Evolutionary conservation across 768 basidiomycete genomes (phyloP).

Genomic region (Harrya chromipes): DNA sequence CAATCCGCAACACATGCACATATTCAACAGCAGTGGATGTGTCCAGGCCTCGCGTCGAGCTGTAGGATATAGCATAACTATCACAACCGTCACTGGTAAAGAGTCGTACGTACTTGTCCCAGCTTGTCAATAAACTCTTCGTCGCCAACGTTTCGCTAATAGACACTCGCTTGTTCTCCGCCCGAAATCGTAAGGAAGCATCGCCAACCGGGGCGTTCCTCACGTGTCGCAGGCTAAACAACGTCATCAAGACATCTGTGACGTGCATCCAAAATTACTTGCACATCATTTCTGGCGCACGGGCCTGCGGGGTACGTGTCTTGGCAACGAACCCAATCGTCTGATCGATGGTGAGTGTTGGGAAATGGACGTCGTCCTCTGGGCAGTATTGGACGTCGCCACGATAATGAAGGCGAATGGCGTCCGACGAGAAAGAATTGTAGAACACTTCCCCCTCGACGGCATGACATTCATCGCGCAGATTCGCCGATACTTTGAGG

Average conservation of each 20-base stretch:
- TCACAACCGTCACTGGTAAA: conserved; percentile 17
- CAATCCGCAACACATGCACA: conserved; percentile 63
- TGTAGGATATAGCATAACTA: conserved; percentile 50
- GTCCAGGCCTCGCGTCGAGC: conserved; percentile 65
- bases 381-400: conserved; percentile 82
- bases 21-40: conserved; percentile 74
- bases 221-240: conserved; percentile 77
- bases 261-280: conserved; percentile 15
- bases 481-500: conserved; percentile 78
- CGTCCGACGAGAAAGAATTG: conserved; percentile 65
- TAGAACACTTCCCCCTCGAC: conserved; percentile 74
- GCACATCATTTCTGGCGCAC: conserved; percentile 43
- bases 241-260: conserved; percentile 52
- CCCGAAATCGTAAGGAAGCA: conserved; percentile 70
- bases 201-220: conserved; percentile 77
- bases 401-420: conserved; percentile 62
- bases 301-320: conserved; percentile 61
- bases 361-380: conserved; percentile 6
- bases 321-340: conserved; percentile 69
- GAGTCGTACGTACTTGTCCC: conserved; percentile 55
- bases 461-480: conserved; percentile 60
- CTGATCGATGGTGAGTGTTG: conserved; percentile 67
- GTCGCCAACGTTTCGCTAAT: conserved; percentile 72
- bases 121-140: conserved; percentile 69
- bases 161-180: conserved; percentile 77